A percentile compares a stretch with the other conserved stretches of the same genome.
phyloP scores from a whole-genome alignment of 345 rosid species.

The Syzygium oleosum region DNA sequence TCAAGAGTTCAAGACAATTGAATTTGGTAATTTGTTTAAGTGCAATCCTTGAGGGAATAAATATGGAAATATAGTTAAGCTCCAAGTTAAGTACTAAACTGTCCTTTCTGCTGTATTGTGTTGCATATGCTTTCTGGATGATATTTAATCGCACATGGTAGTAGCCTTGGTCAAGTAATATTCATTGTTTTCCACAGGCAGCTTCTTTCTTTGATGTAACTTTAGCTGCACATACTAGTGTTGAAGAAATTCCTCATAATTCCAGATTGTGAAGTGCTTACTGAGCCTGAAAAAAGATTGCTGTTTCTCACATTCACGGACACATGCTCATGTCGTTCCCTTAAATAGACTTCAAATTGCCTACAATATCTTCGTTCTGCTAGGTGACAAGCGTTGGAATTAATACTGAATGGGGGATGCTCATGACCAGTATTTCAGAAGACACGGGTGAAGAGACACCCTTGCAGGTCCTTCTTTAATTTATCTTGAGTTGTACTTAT shows the following conservation, averaged over 20 bases:
- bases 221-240: neutral
- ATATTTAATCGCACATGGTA: neutral
- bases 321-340: neutral
- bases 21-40: neutral
- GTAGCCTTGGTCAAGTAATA: neutral
- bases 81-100: neutral
- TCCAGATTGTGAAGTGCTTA: neutral
- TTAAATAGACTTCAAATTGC: neutral
- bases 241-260: neutral
- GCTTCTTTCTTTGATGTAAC: neutral
- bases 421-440: slow-evolving; percentile 24
- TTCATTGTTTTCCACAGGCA: neutral
- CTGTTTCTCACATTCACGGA: neutral
- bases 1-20: neutral
- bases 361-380: neutral
- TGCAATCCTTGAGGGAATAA: neutral
- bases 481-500: neutral
- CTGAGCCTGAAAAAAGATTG: neutral
- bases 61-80: neutral
- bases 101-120: neutral
- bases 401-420: slow-evolving; percentile 41
- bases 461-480: slow-evolving; percentile 13
- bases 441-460: slow-evolving; percentile 36
- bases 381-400: slow-evolving; percentile 34
- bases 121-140: neutral